Conservation (phyloP, 1,139 yeast genomes). For the Debaryomycetaceae sp. region DNA sequence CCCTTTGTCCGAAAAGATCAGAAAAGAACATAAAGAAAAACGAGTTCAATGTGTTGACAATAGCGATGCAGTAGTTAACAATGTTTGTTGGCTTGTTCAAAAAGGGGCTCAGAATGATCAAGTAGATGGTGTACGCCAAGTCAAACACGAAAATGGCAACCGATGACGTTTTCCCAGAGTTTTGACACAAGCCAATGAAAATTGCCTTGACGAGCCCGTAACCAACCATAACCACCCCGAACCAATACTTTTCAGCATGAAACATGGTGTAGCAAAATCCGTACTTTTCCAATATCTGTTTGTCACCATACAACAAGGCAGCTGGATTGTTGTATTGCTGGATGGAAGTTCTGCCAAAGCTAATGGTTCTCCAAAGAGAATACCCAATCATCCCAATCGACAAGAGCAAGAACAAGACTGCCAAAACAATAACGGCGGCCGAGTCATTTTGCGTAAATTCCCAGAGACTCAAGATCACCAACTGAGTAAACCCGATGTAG, state of each 20-base stretch:
- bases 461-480: slow-evolving; percentile 66
- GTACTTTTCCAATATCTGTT: slow-evolving; percentile 57
- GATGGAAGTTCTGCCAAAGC: slow-evolving; percentile 54
- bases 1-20: slow-evolving; percentile 64
- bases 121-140: slow-evolving; percentile 52
- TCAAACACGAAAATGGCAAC: slow-evolving; percentile 63
- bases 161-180: slow-evolving; percentile 66
- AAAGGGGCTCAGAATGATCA: slow-evolving; percentile 60
- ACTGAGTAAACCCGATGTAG: slow-evolving; percentile 72
- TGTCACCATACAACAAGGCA: slow-evolving; percentile 69
- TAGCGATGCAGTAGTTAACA: slow-evolving; percentile 57
- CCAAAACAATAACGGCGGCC: slow-evolving; percentile 69
- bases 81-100: slow-evolving; percentile 71
- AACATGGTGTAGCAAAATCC: slow-evolving; percentile 85
- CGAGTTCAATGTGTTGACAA: slow-evolving; percentile 65
- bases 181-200: slow-evolving; percentile 66
- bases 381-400: slow-evolving; percentile 53
- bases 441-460: slow-evolving; percentile 70
- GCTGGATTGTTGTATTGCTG: slow-evolving; percentile 64
- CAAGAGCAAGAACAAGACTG: slow-evolving; percentile 56
- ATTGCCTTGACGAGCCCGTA: slow-evolving; percentile 57
- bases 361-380: slow-evolving; percentile 55
- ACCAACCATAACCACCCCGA: slow-evolving; percentile 54
- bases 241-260: slow-evolving; percentile 70
- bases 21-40: slow-evolving; percentile 73